Evolutionary conservation across 1,284 basidiomycete species (phyloP).

Genomic region (Heterobasidion occidentale): DNA sequence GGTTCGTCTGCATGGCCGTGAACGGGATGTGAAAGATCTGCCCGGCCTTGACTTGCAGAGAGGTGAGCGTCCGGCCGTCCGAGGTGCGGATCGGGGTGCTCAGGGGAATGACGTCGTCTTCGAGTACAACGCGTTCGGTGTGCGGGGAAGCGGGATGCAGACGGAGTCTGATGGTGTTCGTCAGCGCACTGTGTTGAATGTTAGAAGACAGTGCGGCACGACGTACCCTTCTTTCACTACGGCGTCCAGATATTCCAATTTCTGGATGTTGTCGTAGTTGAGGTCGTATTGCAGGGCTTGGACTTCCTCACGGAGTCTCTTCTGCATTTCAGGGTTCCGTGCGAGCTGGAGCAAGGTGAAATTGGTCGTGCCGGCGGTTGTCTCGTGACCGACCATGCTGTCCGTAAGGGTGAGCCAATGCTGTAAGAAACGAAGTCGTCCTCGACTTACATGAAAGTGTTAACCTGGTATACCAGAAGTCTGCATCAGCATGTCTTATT

Average conservation of each 20-base stretch:
- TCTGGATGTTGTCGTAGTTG: slow-evolving; percentile 21
- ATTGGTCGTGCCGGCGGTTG: slow-evolving; percentile 14
- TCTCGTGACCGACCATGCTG: slow-evolving; percentile 19
- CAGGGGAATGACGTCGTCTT: slow-evolving; percentile 17
- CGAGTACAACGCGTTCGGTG: slow-evolving; percentile 13
- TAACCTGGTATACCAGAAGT: slow-evolving; percentile 19
- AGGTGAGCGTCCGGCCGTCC: slow-evolving; percentile 10
- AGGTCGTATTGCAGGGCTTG: slow-evolving; percentile 13
- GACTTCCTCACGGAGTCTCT: slow-evolving; percentile 19
- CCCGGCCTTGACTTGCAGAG: slow-evolving; percentile 14
- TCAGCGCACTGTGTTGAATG: not conserved
- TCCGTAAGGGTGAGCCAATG: not conserved
- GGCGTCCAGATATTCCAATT: slow-evolving; percentile 21
- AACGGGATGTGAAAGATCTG: slow-evolving; percentile 18
- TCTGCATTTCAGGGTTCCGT: slow-evolving; percentile 18
- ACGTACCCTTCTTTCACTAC: slow-evolving; percentile 15
- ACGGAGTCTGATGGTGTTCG: slow-evolving; percentile 12
- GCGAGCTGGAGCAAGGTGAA: slow-evolving; percentile 20
- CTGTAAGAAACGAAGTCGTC: not conserved
- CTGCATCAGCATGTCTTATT: slow-evolving; percentile 13
- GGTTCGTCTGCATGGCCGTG: slow-evolving; percentile 15
- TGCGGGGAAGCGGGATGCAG: slow-evolving; percentile 15
- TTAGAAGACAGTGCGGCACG: not conserved
- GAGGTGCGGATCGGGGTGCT: slow-evolving; percentile 12
- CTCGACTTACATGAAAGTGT: slow-evolving; percentile 13